phyloP scores from a whole-genome alignment of 257 asterid genomes.

The Nicotiana noctiflora region DNA sequence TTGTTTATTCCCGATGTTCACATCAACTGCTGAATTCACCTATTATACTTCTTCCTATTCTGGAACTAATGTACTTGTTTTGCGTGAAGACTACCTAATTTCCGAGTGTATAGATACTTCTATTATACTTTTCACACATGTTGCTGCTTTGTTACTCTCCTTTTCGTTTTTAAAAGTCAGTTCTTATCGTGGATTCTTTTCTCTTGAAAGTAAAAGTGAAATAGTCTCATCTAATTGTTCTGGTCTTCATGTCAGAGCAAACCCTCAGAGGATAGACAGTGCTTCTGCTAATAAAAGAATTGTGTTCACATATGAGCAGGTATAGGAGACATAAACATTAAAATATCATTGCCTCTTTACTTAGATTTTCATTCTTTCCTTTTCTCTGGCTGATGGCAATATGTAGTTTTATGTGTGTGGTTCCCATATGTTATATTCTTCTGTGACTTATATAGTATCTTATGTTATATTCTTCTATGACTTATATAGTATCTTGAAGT shows the following conservation, averaged over 20 bases:
- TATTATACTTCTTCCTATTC: background rate
- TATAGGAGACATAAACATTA: conserved; percentile 22
- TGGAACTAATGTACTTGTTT: background rate
- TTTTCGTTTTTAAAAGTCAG: background rate
- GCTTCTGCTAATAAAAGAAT: conserved; percentile 73
- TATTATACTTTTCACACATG: background rate
- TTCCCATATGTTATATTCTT: background rate
- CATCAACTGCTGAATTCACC: conserved; percentile 8
- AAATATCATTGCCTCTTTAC: background rate
- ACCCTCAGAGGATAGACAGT: conserved; percentile 92
- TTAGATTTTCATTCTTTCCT: background rate
- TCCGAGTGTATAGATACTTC: background rate
- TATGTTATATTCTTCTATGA: background rate
- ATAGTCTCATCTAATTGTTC: conserved; percentile 7
- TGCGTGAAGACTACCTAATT: background rate
- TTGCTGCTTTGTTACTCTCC: background rate
- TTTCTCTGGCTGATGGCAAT: background rate
- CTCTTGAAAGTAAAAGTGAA: background rate
- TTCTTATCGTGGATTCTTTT: background rate
- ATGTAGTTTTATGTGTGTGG: background rate
- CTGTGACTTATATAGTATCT: background rate
- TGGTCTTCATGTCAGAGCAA: conserved; percentile 52
- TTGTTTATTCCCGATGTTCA: background rate
- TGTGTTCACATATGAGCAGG: conserved; percentile 89
- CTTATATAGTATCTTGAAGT: background rate